A percentile compares a stretch with the other conserved stretches of the same genome.
Evolutionary conservation across 2,329 filamentous ascomycete genomes (phyloP).

Genomic region (Pseudogymnoascus sp.): DNA sequence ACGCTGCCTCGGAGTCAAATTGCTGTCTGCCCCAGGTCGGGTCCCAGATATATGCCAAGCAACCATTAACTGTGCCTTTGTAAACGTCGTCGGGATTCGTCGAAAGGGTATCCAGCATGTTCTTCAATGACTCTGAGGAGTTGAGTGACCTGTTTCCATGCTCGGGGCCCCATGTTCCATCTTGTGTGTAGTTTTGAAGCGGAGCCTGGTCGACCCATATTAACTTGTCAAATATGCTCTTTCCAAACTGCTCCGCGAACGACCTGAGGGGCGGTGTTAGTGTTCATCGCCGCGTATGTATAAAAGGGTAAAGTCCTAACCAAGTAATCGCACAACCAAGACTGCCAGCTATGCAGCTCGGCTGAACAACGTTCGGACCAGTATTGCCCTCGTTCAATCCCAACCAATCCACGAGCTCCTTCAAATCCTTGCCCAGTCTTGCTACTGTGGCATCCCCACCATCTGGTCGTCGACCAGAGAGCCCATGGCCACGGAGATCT

Average conservation of each 20-base stretch:
- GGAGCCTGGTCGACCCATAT: slow-evolving; percentile 28
- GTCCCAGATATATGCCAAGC: slow-evolving; percentile 23
- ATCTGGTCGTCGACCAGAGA: slow-evolving; percentile 21
- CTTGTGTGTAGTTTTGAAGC: slow-evolving; percentile 22
- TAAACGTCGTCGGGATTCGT: slow-evolving; percentile 20
- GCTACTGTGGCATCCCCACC: slow-evolving; percentile 23
- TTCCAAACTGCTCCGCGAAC: slow-evolving; percentile 26
- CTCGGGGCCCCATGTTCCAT: slow-evolving; percentile 20
- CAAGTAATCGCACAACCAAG: slow-evolving; percentile 27
- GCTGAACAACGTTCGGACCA: neutral
- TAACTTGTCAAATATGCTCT: slow-evolving; percentile 20
- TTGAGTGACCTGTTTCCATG: slow-evolving; percentile 27
- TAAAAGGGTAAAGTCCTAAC: slow-evolving; percentile 11
- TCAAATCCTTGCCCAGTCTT: slow-evolving; percentile 24
- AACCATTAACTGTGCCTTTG: slow-evolving; percentile 23
- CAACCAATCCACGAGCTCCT: slow-evolving; percentile 17
- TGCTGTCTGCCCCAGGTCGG: neutral
- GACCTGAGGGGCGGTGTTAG: slow-evolving; percentile 15
- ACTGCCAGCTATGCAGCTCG: slow-evolving; percentile 22
- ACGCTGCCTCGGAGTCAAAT: slow-evolving; percentile 12
- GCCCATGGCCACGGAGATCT: slow-evolving; percentile 26
- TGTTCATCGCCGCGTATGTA: neutral
- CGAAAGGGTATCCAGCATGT: slow-evolving; percentile 21
- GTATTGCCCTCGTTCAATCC: slow-evolving; percentile 3
- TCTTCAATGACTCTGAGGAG: slow-evolving; percentile 18